Base-by-base conservation (phyloP, 441 rosid genomes). In the Geranium incanum region DNA sequence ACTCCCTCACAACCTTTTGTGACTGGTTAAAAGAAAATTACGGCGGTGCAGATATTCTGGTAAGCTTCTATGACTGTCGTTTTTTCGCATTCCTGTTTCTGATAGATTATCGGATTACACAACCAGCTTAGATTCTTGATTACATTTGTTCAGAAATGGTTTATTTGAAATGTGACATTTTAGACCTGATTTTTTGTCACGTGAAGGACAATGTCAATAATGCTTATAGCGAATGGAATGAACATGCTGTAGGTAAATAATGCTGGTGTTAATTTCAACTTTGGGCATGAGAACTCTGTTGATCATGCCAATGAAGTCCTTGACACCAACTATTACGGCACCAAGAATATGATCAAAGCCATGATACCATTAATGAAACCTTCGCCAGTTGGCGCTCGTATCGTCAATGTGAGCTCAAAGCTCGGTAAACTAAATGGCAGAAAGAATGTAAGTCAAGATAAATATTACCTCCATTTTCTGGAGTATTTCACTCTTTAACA, bases 251-350 rank as follows among this genome's bases (percentile, higher is more conserved):
- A 95, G 99, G 89, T 95, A 59, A 92, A 95, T 73, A 95, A 95
- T 78, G 99, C 97, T 7, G 99, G 96, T 79, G 95, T 92, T 50
- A 95, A 90, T 83, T 85, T 77, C 82, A 95, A 92, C 75, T 59
- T 83, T 8, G 97, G 93, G 50, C 75, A 87, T 11, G 91, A 81
- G 38, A 95, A 95, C 80, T 90, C 96, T 0, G 89, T 92, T 72
- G 91, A 88, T 74, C 77, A 65, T 70, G 86, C 99, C 0, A 76
- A 78, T 71, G 85, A 68, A 59, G 95, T 90, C 59, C 59, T 92
- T 9, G 78, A 78, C 36, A 89, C 93, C 36, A 94, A 94, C 75
- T 92, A 94, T 72, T 82, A 83, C 52, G 99, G 97, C 70, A 89
- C 88, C 57, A 92, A 89, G 70, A 86, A 81, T 74, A 79, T 92